phyloP scores from a whole-genome alignment of 768 basidiomycete genomes.

The Auricularia auricula-judae region DNA sequence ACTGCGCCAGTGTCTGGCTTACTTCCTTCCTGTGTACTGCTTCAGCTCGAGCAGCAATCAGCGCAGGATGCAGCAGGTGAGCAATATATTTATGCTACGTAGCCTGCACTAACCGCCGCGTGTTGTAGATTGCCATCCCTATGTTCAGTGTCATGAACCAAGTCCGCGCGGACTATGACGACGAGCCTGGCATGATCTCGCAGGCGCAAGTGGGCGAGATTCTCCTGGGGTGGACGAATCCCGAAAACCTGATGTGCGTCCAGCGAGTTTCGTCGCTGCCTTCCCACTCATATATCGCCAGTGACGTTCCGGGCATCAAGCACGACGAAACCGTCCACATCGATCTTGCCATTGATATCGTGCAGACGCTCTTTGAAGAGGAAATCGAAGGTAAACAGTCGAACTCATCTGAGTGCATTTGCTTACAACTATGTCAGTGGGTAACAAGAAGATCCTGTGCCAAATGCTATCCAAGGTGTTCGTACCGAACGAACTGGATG shows the following conservation, averaged over 20 bases:
- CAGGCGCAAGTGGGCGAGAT: conserved; percentile 67
- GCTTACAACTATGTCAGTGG: conserved; percentile 28
- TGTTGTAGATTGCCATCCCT: conserved; percentile 52
- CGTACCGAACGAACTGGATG: conserved; percentile 60
- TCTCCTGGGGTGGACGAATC: conserved; percentile 84
- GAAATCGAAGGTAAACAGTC: conserved; percentile 40
- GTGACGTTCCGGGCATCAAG: conserved; percentile 29
- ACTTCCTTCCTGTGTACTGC: conserved; percentile 81
- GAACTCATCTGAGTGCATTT: background rate
- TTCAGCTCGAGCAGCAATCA: conserved; percentile 73
- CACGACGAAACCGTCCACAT: conserved; percentile 39
- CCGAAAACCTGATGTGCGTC: conserved; percentile 52
- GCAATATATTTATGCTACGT: conserved; percentile 9
- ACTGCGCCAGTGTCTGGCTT: conserved; percentile 73
- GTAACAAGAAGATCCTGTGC: conserved; percentile 51
- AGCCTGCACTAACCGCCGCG: background rate
- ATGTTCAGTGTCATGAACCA: conserved; percentile 51
- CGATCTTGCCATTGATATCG: conserved; percentile 46
- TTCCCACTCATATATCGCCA: conserved; percentile 12
- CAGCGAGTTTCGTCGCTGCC: conserved; percentile 6
- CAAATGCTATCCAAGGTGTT: conserved; percentile 53
- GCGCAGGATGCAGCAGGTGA: conserved; percentile 49
- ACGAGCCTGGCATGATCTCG: conserved; percentile 61
- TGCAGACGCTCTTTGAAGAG: conserved; percentile 37
- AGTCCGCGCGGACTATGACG: conserved; percentile 53